Conservation (phyloP, 768 basidiomycete genomes). For the Coprinellus micaceus region DNA sequence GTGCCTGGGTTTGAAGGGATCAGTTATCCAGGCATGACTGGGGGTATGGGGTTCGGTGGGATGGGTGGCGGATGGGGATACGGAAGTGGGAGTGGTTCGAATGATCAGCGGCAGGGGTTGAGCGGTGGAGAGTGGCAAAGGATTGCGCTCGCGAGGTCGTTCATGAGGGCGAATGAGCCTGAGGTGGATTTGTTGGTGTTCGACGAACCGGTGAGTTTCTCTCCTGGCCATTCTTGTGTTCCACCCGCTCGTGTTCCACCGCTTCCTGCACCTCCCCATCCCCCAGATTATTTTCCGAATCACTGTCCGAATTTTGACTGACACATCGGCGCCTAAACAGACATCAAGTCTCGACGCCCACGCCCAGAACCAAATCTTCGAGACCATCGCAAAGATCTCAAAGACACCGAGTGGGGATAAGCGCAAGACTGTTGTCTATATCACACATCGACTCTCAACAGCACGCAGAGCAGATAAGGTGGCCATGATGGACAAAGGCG, state of each 20-base stretch:
- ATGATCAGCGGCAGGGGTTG: too few species aligned
- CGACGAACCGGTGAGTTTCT: slow-evolving; percentile 70
- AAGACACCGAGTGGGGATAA: slow-evolving; percentile 52
- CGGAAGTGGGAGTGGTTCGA: too few species aligned
- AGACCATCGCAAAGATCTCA: slow-evolving; percentile 67
- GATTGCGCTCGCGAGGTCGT: slow-evolving; percentile 81
- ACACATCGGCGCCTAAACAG: slow-evolving; percentile 32
- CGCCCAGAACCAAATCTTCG: slow-evolving; percentile 76
- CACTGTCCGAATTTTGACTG: background rate
- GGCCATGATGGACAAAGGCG: slow-evolving; percentile 81
- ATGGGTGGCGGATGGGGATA: too few species aligned
- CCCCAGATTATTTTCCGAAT: too few species aligned
- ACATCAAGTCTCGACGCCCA: slow-evolving; percentile 78
- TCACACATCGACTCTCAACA: slow-evolving; percentile 78
- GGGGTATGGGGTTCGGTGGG: too few species aligned
- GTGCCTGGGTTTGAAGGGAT: slow-evolving; percentile 55
- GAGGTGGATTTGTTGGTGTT: slow-evolving; percentile 78
- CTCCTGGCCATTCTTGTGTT: slow-evolving; percentile 1
- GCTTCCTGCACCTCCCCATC: too few species aligned
- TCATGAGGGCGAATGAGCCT: slow-evolving; percentile 76
- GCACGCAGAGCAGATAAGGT: slow-evolving; percentile 83
- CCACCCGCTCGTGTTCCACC: too few species aligned
- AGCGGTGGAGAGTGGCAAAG: slow-evolving; percentile 67
- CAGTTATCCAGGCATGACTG: slow-evolving; percentile 40
- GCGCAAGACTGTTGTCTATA: slow-evolving; percentile 74